Conservation (phyloP, 257 asterid species). For the Solanum megistacrolobum region DNA sequence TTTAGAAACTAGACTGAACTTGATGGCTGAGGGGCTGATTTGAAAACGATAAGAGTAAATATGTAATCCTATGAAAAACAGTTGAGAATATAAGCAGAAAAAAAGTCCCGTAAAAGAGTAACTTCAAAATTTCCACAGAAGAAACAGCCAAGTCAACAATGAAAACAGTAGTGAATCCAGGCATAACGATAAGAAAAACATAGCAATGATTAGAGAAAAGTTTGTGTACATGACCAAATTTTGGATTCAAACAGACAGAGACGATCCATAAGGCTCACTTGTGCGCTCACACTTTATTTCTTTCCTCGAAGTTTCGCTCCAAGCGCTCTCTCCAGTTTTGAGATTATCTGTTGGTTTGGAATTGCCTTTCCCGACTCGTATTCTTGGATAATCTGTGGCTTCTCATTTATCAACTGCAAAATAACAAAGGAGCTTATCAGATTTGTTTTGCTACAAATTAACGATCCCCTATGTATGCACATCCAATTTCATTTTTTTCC, state of each 20-base stretch:
- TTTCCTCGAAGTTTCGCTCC: slow-evolving; percentile 72
- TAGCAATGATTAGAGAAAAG: neutral
- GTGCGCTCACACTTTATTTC: slow-evolving; percentile 21
- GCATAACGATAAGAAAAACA: slow-evolving; percentile 4
- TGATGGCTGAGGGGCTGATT: too few species aligned
- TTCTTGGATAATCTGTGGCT: slow-evolving; percentile 48
- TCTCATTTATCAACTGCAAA: slow-evolving; percentile 63
- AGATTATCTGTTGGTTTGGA: slow-evolving; percentile 60
- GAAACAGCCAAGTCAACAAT: neutral
- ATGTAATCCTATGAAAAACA: neutral
- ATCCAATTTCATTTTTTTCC: neutral
- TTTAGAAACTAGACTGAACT: too few species aligned
- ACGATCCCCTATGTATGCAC: neutral
- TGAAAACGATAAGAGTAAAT: too few species aligned
- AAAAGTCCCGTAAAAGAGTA: neutral
- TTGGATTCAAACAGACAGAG: slow-evolving; percentile 13
- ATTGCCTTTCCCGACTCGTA: slow-evolving; percentile 61
- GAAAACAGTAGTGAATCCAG: slow-evolving; percentile 6
- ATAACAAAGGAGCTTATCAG: neutral
- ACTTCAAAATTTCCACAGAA: neutral
- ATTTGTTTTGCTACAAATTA: neutral
- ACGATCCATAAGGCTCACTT: neutral
- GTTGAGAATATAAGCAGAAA: neutral
- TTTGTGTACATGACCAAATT: slow-evolving; percentile 30
- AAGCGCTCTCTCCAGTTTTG: slow-evolving; percentile 82